Base-by-base conservation (phyloP, 352 stramenopile genomes). In the Phytopythium helicoides region DNA sequence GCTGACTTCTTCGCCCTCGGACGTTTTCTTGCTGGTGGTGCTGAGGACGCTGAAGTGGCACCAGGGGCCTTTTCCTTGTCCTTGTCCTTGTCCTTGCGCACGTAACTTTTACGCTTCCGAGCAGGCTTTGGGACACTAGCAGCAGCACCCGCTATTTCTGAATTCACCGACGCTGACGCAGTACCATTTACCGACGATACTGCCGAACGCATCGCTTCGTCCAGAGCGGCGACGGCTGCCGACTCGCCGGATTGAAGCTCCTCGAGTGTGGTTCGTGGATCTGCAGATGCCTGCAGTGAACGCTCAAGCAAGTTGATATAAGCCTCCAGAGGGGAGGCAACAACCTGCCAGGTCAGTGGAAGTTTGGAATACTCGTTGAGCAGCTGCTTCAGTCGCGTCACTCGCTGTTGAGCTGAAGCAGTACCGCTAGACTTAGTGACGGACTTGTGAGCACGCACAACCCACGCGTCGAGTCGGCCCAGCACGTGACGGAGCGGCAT, bases 341-440 rank as follows among this genome's bases (percentile, higher is more conserved):
- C 60, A n/a, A 69, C 51, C 10, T 53, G 47, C 44, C 68, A 92
- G 12, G 86, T 92, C 19, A 95, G 53, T 15, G 86, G 86, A 14
- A 95, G 73, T 61, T 95, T 95, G 26, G 83, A 88, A 64, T 95
- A 95, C 52, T 95, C 86, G 56, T 94, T 95, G 62, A 94, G 62
- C 14, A 94, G 58, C 23, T 73, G 49, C 46, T 92, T 91, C 39
- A 94, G 53, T 3, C 80, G 71, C 3, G 76, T 57, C 18, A 85
- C 35, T 11, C 81, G 81, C 39, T 92, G 84, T 21, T 49, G 44
- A 12, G 35, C 25, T 22, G 46, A 31, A 16, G 73, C 56, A 50
- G 79, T 82, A 47, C 52, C 87, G 6, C 64, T 50, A 35, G 71
- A 56, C 58, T 92, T 95, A 1, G 66, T 66, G 50, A 95, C 64